phyloP scores from a whole-genome alignment of 345 rosid genomes.

The Aurinia saxatilis region DNA sequence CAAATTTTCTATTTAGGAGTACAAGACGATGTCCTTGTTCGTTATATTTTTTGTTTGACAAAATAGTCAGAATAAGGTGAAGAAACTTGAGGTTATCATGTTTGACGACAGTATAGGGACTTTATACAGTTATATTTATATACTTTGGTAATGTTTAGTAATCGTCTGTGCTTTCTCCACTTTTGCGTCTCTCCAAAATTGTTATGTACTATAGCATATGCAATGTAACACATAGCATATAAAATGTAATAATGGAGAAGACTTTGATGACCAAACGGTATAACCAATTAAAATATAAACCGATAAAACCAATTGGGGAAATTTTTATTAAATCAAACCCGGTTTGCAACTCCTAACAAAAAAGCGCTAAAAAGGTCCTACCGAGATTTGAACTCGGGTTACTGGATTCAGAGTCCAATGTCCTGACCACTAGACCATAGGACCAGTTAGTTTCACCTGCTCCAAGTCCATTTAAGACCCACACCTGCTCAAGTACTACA shows the following conservation, averaged over 20 bases:
- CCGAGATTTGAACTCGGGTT: slow-evolving; percentile 99
- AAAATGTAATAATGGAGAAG: no score
- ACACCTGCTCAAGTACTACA: no score
- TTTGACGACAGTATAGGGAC: neutral
- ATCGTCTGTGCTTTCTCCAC: neutral
- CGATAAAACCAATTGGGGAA: no score
- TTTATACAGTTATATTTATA: no score
- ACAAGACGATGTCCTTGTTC: slow-evolving; percentile 4
- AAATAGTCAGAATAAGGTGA: slow-evolving; percentile 11
- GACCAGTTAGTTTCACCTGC: neutral
- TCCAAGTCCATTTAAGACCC: neutral
- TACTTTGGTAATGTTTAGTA: neutral
- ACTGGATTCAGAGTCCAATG: slow-evolving; percentile 98
- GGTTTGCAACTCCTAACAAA: no score
- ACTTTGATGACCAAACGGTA: no score
- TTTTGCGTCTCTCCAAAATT: no score
- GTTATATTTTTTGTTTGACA: slow-evolving; percentile 1
- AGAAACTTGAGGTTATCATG: no score
- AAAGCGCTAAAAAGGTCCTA: slow-evolving; percentile 67
- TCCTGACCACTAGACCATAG: slow-evolving; percentile 77
- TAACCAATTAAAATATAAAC: no score
- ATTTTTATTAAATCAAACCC: no score
- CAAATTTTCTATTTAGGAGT: slow-evolving; percentile 11
- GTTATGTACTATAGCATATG: no score
- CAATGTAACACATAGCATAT: no score